Conservation (phyloP, 129 eudicot genomes). For the Artemisia annua region DNA sequence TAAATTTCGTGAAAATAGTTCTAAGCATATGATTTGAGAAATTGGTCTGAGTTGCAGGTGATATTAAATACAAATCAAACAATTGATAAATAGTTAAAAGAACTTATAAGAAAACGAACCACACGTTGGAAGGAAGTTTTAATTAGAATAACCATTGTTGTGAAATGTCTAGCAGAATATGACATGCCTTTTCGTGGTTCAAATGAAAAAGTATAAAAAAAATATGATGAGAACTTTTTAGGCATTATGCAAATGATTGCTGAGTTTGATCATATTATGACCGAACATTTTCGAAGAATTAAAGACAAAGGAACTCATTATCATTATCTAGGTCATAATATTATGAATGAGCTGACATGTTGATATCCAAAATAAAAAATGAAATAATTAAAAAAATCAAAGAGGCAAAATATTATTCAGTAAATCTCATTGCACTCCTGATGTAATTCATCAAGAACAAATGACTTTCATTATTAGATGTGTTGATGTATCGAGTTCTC, state of each 20-base stretch:
- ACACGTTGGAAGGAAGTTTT: slow-evolving; percentile 14
- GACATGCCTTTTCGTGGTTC: too few relatives aligned
- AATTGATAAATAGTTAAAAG: slow-evolving; percentile 19
- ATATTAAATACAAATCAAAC: slow-evolving; percentile 22
- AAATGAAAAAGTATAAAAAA: too few relatives aligned
- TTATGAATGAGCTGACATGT: too few relatives aligned
- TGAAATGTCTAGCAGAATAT: too few relatives aligned
- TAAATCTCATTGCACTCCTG: not conserved
- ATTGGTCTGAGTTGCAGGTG: slow-evolving; percentile 12
- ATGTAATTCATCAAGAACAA: not conserved
- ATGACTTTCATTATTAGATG: not conserved
- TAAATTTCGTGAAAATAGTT: slow-evolving; percentile 13
- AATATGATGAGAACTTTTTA: too few relatives aligned
- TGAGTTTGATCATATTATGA: too few relatives aligned
- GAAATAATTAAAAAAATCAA: too few relatives aligned
- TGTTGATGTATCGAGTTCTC: not conserved
- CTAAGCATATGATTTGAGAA: slow-evolving; percentile 4
- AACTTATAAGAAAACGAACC: not conserved
- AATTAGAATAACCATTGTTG: slow-evolving; percentile 11
- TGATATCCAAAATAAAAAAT: too few relatives aligned
- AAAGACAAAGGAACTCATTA: too few relatives aligned
- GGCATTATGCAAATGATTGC: too few relatives aligned
- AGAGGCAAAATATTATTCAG: not conserved
- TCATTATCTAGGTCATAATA: too few relatives aligned
- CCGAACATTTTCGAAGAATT: too few relatives aligned